Percentiles rank a stretch among this genome's conserved stretches.
phyloP scores from a whole-genome alignment of 2,329 filamentous ascomycete genomes.

The Colletotrichum trifolii region DNA sequence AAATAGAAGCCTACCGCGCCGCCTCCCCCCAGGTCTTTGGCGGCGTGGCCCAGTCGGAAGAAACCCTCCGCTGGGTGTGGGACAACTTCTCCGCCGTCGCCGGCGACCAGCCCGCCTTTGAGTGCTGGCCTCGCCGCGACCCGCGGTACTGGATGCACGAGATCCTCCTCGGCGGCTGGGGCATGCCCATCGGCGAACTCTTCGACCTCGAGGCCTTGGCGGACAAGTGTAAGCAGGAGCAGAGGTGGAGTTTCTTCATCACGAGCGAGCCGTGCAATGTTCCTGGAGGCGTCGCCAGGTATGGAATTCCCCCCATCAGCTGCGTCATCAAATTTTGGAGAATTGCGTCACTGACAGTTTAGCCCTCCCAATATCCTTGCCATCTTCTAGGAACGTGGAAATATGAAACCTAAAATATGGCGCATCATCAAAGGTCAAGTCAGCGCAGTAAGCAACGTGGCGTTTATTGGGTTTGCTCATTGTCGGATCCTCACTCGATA shows the following conservation, averaged over 20 bases:
- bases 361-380: conserved; percentile 51
- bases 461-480: neutral
- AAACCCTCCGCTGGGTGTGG: conserved; percentile 67
- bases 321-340: neutral
- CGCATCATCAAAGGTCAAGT: neutral
- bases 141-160: conserved; percentile 52
- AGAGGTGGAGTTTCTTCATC: conserved; percentile 53
- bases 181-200: conserved; percentile 55
- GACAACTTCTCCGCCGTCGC: conserved; percentile 67
- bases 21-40: conserved; percentile 30
- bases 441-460: neutral
- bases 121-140: conserved; percentile 57
- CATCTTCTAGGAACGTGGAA: conserved; percentile 43
- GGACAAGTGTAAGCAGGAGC: conserved; percentile 45
- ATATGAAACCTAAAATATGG: neutral
- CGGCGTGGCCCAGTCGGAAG: conserved; percentile 60
- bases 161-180: conserved; percentile 54
- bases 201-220: conserved; percentile 53
- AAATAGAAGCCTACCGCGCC: conserved; percentile 24
- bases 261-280: conserved; percentile 51
- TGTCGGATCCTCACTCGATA: too few relatives aligned
- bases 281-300: conserved; percentile 41
- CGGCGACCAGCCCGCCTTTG: conserved; percentile 64
- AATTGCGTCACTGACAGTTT: neutral
- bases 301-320: neutral